Conservation (phyloP, 2,329 filamentous ascomycete genomes). For the Penicillium sp. region DNA sequence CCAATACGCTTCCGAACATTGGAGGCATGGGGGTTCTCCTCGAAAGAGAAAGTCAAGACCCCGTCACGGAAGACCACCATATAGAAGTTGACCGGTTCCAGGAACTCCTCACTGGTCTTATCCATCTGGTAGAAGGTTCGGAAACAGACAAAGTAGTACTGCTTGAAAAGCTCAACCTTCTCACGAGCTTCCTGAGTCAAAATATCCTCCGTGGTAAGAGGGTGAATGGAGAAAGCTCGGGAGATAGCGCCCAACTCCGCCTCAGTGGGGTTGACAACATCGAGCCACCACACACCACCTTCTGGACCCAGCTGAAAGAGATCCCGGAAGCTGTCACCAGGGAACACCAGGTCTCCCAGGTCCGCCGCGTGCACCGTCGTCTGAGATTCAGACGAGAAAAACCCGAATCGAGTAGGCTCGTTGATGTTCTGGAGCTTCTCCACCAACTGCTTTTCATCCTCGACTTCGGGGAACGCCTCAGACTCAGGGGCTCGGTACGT, state of each 20-base stretch:
- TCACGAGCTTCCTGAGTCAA: constrained; percentile 92
- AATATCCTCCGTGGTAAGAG: constrained; percentile 94
- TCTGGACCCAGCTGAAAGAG: constrained; percentile 72
- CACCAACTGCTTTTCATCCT: constrained; percentile 35
- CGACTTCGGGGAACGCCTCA: constrained; percentile 28
- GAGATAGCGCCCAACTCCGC: constrained; percentile 86
- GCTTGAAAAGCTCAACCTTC: constrained; percentile 96
- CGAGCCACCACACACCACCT: constrained; percentile 97
- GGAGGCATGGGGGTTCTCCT: constrained; percentile 79
- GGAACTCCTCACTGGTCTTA: constrained; percentile 74
- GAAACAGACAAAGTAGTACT: constrained; percentile 98
- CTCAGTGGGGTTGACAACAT: constrained; percentile 85
- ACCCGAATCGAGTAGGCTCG: constrained; percentile 83
- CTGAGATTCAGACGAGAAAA: constrained; percentile 94
- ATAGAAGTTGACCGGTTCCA: constrained; percentile 94
- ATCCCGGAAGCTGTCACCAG: constrained; percentile 84
- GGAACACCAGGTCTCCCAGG: constrained; percentile 82
- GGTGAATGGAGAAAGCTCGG: constrained; percentile 93
- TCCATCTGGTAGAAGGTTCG: constrained; percentile 86
- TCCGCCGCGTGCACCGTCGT: constrained; percentile 90
- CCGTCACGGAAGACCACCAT: constrained; percentile 96
- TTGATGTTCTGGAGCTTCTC: constrained; percentile 44
- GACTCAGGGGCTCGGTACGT: constrained; percentile 35
- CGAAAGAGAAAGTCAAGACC: constrained; percentile 91
- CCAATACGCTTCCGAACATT: constrained; percentile 91